These are phyloP conservation scores for Paracoccidioides brasiliensis DNA, from an alignment of 2,329 filamentous ascomycete genomes.

Conservation along the genomic window DNA sequence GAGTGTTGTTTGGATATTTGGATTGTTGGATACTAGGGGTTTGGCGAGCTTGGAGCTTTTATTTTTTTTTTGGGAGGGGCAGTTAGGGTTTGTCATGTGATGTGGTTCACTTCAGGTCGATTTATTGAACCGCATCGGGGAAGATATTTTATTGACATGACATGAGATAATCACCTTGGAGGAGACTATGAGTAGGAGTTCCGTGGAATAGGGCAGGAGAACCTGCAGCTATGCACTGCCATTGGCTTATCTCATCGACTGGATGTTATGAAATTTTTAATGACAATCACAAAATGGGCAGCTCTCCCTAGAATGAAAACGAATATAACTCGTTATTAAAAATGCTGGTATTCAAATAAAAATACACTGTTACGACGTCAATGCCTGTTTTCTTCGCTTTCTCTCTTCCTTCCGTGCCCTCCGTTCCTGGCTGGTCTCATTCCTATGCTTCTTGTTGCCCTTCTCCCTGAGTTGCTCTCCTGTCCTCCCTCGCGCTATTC, in stretches of 20 bases:
- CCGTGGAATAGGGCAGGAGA: not conserved
- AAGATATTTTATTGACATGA: not conserved
- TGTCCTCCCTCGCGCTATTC: not conserved
- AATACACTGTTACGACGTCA: slow-evolving; percentile 5
- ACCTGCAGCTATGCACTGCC: not conserved
- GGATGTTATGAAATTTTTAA: not conserved
- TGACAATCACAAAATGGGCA: not conserved
- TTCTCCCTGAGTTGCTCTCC: slow-evolving; percentile 3
- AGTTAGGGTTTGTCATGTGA: not conserved
- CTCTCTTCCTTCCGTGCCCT: slow-evolving; percentile 22
- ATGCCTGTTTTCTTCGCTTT: slow-evolving; percentile 25
- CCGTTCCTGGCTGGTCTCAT: slow-evolving; percentile 23
- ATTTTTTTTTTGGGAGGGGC: not conserved
- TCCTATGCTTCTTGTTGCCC: slow-evolving; percentile 25
- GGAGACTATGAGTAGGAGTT: not conserved
- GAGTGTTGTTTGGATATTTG: not conserved
- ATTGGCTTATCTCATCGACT: not conserved
- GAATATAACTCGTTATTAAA: not conserved
- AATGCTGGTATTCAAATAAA: not conserved
- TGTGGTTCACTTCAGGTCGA: not conserved
- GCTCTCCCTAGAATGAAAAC: too few species aligned
- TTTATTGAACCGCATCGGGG: not conserved
- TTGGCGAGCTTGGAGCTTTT: not conserved
- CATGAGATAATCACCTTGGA: too few species aligned
- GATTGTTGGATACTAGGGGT: not conserved